These are phyloP conservation scores for Schizophyllum commune DNA, from an alignment of 1,284 basidiomycete genomes.

Conservation along the genomic window DNA sequence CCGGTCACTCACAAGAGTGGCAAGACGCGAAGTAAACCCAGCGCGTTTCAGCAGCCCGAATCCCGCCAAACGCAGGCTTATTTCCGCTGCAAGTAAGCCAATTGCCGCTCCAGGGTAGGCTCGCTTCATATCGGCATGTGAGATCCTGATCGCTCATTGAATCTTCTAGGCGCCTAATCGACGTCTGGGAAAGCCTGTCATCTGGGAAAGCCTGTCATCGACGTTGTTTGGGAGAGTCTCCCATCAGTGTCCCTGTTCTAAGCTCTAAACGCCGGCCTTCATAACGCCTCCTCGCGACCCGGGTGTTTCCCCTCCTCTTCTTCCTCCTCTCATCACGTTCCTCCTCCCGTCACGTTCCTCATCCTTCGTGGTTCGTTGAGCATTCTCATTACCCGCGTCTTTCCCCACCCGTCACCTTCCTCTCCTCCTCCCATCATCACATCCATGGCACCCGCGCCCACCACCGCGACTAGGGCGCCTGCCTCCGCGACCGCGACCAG, in stretches of 20 bases:
- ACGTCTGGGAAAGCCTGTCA: not conserved
- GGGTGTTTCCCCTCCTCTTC: not conserved
- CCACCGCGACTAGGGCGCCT: no score
- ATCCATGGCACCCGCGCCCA: no score
- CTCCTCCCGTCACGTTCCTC: no score
- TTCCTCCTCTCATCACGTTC: conserved; percentile 11
- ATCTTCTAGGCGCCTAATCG: not conserved
- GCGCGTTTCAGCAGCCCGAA: not conserved
- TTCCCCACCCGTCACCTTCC: no score
- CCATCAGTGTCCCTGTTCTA: not conserved
- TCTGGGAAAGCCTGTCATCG: not conserved
- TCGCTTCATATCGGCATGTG: not conserved
- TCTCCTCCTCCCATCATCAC: no score
- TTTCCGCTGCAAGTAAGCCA: not conserved
- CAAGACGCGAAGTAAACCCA: not conserved
- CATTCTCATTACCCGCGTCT: no score
- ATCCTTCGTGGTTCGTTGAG: no score
- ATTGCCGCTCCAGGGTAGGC: not conserved
- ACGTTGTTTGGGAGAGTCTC: no score
- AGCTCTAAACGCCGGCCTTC: not conserved
- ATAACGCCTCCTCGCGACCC: not conserved
- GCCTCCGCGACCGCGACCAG: no score
- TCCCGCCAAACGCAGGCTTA: no score
- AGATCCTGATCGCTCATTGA: not conserved
- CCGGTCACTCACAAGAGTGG: not conserved